Base-by-base conservation (phyloP, 345 rosid species). In the Jatropha curcas region DNA sequence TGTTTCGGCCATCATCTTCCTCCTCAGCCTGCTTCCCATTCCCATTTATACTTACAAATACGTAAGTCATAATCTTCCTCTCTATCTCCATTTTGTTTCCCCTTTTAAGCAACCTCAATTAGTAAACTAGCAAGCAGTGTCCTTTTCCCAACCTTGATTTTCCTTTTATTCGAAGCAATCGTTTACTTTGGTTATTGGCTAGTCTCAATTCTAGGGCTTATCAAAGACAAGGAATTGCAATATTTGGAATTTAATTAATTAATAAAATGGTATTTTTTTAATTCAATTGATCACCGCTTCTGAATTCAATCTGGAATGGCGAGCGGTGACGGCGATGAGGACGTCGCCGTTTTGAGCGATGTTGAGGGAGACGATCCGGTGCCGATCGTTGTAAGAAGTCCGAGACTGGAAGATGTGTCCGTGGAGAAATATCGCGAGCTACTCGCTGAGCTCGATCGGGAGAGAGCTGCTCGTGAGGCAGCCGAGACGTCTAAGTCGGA, bases 281-380 rank as follows among this genome's bases (percentile, higher is more conserved):
- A 16, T 59, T 57, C 19, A 43, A 28, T 56, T 74, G 35, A 13
- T 19, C n/a, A 17, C 19, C 4, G 11, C 11, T 5, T 41, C 11
- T 41, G 3, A 41, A 41, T 52, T 9, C 35, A 28, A 30, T 63
- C 45, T 22, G 35, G 35, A 74, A 90, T 94, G 98, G 74, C 88
- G 58, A 85, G 74, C 45, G 83, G 68, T 56, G 85, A 73, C 74
- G 90, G 80, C 19, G 92, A 87, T 41, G 97, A 90, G 67, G 79
- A 82, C 37, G 93, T 89, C 62, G 86, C 97, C 19, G 89, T 92
- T 70, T 91, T 92, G 71, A 92, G 99, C 81, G 99, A 92, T 79
- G 92, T 95, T 46, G 98, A 91, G 60, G 85, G 81, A 33, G 97
- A 93, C n/a, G 97, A 86, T 68, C 81, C 92, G 73, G 73, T 74